A percentile compares a stretch with the other conserved stretches of the same genome.
Evolutionary conservation across 106 monocot species (phyloP).

Genomic region (Hemerocallis citrina): DNA sequence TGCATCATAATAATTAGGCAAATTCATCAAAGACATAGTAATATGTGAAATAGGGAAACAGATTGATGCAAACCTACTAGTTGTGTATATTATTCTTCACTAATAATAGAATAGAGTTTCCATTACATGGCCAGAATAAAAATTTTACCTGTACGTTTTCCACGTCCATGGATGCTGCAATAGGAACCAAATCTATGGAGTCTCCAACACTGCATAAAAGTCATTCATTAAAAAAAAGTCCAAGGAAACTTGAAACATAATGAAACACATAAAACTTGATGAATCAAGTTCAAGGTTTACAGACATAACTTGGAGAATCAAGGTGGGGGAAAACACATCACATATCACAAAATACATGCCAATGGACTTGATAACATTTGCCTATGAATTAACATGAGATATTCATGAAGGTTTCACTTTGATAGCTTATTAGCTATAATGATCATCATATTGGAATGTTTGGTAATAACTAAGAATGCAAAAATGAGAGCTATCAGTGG

Average conservation of each 20-base stretch:
- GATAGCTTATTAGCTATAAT: too few relatives aligned
- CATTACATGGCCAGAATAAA: neutral
- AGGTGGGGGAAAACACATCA: too few relatives aligned
- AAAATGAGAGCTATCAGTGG: too few relatives aligned
- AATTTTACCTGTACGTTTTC: conserved; percentile 82
- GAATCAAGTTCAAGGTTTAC: neutral
- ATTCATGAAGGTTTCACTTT: too few relatives aligned
- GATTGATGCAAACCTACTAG: neutral
- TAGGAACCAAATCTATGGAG: conserved; percentile 95
- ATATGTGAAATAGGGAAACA: neutral
- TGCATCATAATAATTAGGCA: conserved; percentile 4
- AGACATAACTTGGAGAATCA: too few relatives aligned
- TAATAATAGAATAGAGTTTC: neutral
- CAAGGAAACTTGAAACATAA: neutral
- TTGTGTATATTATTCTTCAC: neutral
- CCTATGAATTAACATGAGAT: too few relatives aligned
- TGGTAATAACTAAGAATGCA: too few relatives aligned
- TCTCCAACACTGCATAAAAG: conserved; percentile 71
- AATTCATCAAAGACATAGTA: too few relatives aligned
- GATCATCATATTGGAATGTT: too few relatives aligned
- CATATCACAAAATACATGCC: too few relatives aligned
- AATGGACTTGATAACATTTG: too few relatives aligned
- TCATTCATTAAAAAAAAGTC: neutral
- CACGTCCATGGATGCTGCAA: conserved; percentile 96
- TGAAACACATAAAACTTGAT: neutral